Evolutionary conservation across 2,329 filamentous ascomycete species (phyloP).

Genomic region (Lanzia echinophila): DNA sequence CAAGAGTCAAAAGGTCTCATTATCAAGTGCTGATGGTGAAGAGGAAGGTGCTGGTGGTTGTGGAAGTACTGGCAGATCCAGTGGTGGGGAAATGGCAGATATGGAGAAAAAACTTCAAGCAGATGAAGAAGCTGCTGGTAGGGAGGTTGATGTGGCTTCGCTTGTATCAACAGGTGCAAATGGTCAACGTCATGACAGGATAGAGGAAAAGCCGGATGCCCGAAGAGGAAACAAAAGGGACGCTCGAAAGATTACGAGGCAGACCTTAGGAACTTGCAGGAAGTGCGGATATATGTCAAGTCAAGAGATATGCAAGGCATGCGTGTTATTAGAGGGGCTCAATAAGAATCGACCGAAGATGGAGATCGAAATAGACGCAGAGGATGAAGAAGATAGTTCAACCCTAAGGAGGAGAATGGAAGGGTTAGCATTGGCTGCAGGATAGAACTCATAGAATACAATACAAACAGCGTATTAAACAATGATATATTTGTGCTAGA

Average conservation of each 20-base stretch:
- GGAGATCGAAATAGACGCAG: conserved; percentile 37
- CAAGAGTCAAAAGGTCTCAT: conserved; percentile 36
- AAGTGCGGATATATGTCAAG: conserved; percentile 94
- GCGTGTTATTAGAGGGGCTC: conserved; percentile 77
- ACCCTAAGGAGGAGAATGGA: conserved; percentile 45
- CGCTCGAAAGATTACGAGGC: conserved; percentile 43
- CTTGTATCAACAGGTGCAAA: conserved; percentile 14
- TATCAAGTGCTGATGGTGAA: conserved; percentile 29
- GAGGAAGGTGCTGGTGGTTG: conserved; percentile 62
- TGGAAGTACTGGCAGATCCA: conserved; percentile 61
- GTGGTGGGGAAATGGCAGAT: conserved; percentile 71
- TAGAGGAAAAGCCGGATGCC: conserved; percentile 28
- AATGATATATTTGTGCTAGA: neutral
- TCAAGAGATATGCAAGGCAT: conserved; percentile 90
- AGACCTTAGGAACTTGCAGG: conserved; percentile 75
- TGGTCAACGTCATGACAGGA: conserved; percentile 23
- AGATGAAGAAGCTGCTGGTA: conserved; percentile 52
- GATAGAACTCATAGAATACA: conserved; percentile 15
- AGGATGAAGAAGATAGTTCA: conserved; percentile 42
- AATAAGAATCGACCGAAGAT: conserved; percentile 72
- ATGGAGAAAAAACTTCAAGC: conserved; percentile 69
- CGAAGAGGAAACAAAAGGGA: conserved; percentile 23
- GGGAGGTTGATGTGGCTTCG: conserved; percentile 60
- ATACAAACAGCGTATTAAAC: neutral
- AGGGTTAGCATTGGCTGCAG: conserved; percentile 35